Evolutionary conservation across 2,329 filamentous ascomycete species (phyloP).

Genomic region (Colletotrichum nymphaeae): DNA sequence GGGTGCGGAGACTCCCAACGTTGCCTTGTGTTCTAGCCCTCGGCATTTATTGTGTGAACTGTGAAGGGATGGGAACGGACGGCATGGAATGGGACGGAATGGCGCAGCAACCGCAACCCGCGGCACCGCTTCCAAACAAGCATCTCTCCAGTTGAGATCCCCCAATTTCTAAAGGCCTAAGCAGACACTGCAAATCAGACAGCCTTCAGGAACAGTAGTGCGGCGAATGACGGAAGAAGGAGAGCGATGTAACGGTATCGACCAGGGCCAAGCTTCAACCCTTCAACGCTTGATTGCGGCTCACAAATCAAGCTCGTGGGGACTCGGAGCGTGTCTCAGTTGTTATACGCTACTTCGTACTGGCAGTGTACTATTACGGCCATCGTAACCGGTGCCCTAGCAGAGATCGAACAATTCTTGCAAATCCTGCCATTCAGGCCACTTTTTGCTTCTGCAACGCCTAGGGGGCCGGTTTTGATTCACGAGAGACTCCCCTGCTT

Average conservation of each 20-base stretch:
- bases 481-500: constrained; percentile 14
- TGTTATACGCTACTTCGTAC: constrained; percentile 4
- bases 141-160: background rate
- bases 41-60: constrained; percentile 16
- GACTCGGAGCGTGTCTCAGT: background rate
- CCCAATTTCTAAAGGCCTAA: background rate
- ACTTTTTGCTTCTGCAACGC: constrained; percentile 2
- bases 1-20: background rate
- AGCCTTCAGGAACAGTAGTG: background rate
- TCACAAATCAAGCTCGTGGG: constrained; percentile 22
- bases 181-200: background rate
- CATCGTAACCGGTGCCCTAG: constrained; percentile 8
- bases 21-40: constrained; percentile 20
- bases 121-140: constrained; percentile 16
- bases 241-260: constrained; percentile 3
- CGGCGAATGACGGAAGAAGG: background rate
- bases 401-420: background rate
- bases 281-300: constrained; percentile 16
- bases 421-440: constrained; percentile 1
- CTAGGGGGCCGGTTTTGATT: constrained; percentile 10
- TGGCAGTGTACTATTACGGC: background rate
- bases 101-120: constrained; percentile 25
- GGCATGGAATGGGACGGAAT: constrained; percentile 26
- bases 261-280: constrained; percentile 14
- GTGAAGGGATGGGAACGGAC: constrained; percentile 16